Conservation (phyloP, 2,329 filamentous ascomycete species). For the Blastomyces gilchristii region DNA sequence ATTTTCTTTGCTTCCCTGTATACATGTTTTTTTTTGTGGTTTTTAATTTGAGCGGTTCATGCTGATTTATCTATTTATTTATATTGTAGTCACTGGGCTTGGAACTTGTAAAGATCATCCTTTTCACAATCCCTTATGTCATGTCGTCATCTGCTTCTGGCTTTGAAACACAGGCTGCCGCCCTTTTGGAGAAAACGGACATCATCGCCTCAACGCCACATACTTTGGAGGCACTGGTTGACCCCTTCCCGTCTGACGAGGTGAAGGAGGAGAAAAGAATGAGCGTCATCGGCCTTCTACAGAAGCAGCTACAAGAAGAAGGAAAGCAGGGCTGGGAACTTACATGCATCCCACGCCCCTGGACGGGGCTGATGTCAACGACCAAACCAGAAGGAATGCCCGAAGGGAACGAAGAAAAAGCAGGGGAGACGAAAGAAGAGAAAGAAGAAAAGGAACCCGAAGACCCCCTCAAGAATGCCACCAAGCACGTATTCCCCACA, state of each 20-base stretch:
- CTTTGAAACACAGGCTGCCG: conserved; percentile 61
- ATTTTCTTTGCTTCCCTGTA: neutral
- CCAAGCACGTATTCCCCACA: conserved; percentile 66
- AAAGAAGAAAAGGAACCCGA: conserved; percentile 36
- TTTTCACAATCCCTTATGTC: conserved; percentile 85
- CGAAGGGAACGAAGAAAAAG: conserved; percentile 33
- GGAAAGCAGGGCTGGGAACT: conserved; percentile 65
- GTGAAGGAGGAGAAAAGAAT: conserved; percentile 49
- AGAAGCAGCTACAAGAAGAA: conserved; percentile 75
- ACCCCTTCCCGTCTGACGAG: conserved; percentile 57
- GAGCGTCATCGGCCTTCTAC: conserved; percentile 70
- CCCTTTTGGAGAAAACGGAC: conserved; percentile 84
- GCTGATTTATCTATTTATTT: conserved; percentile 17
- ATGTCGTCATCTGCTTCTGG: conserved; percentile 62
- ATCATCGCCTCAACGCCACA: conserved; percentile 87
- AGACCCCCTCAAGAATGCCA: conserved; percentile 49
- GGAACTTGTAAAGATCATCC: conserved; percentile 92
- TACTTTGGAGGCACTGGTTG: conserved; percentile 71
- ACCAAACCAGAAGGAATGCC: conserved; percentile 31
- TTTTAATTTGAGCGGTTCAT: neutral
- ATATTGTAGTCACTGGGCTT: conserved; percentile 49
- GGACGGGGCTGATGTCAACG: conserved; percentile 29
- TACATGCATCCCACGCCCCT: conserved; percentile 49
- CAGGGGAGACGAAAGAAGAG: conserved; percentile 23
- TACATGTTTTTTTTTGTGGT: neutral